phyloP scores from a whole-genome alignment of 1,284 basidiomycete genomes.

The Bondarzewia mesenterica region DNA sequence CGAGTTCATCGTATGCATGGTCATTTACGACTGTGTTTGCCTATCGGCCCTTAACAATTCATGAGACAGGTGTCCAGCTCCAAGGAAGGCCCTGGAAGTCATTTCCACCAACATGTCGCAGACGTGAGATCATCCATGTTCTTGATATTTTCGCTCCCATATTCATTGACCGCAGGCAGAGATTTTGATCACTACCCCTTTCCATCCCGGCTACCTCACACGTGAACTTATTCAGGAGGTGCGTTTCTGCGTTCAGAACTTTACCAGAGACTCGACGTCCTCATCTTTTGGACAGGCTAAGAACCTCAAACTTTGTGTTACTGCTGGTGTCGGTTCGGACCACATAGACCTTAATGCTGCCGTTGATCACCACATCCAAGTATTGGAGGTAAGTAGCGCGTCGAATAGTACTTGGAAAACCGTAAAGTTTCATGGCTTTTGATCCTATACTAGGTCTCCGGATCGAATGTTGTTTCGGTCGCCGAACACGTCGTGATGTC shows the following conservation, averaged over 20 bases:
- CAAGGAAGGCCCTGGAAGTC: slow-evolving; percentile 78
- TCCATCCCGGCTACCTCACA: slow-evolving; percentile 89
- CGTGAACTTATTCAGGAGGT: slow-evolving; percentile 43
- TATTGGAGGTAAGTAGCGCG: slow-evolving; percentile 7
- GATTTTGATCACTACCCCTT: slow-evolving; percentile 85
- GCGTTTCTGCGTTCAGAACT: background rate
- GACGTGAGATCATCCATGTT: slow-evolving; percentile 39
- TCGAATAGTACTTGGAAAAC: no score
- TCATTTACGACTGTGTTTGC: background rate
- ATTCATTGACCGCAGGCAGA: slow-evolving; percentile 37
- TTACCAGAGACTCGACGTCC: background rate
- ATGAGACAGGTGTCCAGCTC: slow-evolving; percentile 56
- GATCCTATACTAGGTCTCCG: slow-evolving; percentile 24
- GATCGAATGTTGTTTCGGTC: slow-evolving; percentile 78
- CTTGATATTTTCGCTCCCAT: slow-evolving; percentile 14
- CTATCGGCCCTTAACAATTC: slow-evolving; percentile 13
- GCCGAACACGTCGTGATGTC: slow-evolving; percentile 84
- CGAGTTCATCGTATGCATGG: slow-evolving; percentile 47
- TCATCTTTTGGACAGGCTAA: slow-evolving; percentile 47
- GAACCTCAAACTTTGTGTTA: slow-evolving; percentile 89
- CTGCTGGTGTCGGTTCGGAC: slow-evolving; percentile 93
- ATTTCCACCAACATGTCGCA: slow-evolving; percentile 76
- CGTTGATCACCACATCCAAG: slow-evolving; percentile 77
- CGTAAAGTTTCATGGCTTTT: background rate
- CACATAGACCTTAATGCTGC: slow-evolving; percentile 89